Evolutionary conservation across 352 stramenopile species (phyloP).

Genomic region (Globisporangium okanoganense): DNA sequence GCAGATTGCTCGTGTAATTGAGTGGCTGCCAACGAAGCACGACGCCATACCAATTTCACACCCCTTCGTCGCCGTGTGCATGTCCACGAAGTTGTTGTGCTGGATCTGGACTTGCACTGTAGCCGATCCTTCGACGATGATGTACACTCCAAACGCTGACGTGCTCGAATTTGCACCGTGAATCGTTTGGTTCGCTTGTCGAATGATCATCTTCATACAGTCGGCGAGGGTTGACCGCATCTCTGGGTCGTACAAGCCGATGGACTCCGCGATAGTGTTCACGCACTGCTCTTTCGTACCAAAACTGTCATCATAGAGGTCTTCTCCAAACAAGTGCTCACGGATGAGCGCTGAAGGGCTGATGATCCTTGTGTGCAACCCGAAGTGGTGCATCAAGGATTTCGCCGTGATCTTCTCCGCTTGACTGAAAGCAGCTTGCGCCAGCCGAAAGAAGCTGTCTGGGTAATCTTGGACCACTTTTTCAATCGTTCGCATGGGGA

Average conservation of each 20-base stretch:
- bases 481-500: conserved; percentile 43
- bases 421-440: conserved; percentile 72
- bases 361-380: conserved; percentile 44
- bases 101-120: conserved; percentile 45
- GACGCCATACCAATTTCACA: conserved; percentile 64
- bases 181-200: conserved; percentile 26
- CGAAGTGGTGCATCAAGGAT: conserved; percentile 82
- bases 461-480: conserved; percentile 54
- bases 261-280: conserved; percentile 32
- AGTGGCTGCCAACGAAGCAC: conserved; percentile 60
- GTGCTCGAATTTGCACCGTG: not conserved
- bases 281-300: conserved; percentile 24
- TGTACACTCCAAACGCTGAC: conserved; percentile 31
- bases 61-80: conserved; percentile 51
- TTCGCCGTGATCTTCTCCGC: conserved; percentile 81
- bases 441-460: conserved; percentile 68
- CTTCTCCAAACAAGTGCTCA: conserved; percentile 18
- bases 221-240: conserved; percentile 26
- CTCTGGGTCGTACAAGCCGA: conserved; percentile 43
- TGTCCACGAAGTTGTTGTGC: conserved; percentile 33
- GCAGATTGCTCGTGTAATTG: conserved; percentile 42
- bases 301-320: not conserved
- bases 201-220: conserved; percentile 30
- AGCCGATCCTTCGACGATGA: conserved; percentile 56
- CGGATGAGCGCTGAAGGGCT: conserved; percentile 28